A percentile compares a stretch with the other conserved stretches of the same genome.
phyloP scores from a whole-genome alignment of 768 basidiomycete species.

The Tephrocybe sp. region DNA sequence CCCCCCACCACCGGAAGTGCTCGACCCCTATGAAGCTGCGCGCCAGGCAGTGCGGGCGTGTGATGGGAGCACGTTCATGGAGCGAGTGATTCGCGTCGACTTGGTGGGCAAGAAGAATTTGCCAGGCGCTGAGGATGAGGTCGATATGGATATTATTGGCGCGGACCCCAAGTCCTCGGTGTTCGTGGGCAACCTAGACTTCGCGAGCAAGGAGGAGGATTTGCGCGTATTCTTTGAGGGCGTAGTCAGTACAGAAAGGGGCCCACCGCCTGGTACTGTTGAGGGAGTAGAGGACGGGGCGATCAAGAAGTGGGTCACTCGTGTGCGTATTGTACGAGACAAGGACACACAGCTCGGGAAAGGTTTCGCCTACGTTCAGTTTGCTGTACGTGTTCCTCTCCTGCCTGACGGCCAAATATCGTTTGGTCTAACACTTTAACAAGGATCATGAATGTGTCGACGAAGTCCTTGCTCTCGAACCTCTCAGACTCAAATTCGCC shows the following conservation, averaged over 20 bases:
- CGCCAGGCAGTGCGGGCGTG: slow-evolving; percentile 52
- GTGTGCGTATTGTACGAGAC: slow-evolving; percentile 88
- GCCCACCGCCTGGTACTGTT: slow-evolving; percentile 41
- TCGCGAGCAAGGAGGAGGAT: slow-evolving; percentile 89
- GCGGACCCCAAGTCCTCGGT: slow-evolving; percentile 79
- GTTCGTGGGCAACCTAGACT: slow-evolving; percentile 94
- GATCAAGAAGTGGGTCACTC: slow-evolving; percentile 66
- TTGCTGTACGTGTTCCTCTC: slow-evolving; percentile 54
- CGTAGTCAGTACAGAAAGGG: slow-evolving; percentile 68
- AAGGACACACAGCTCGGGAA: slow-evolving; percentile 92
- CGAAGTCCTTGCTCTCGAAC: slow-evolving; percentile 82
- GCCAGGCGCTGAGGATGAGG: slow-evolving; percentile 18
- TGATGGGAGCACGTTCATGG: slow-evolving; percentile 75
- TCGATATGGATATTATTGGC: slow-evolving; percentile 25
- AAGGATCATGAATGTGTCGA: slow-evolving; percentile 95
- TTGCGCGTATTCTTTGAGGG: slow-evolving; percentile 85
- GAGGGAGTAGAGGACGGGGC: slow-evolving; percentile 26
- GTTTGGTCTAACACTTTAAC: neutral
- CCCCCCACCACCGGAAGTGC: slow-evolving; percentile 45
- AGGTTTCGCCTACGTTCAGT: slow-evolving; percentile 93
- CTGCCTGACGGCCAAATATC: too few species aligned
- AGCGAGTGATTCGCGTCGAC: slow-evolving; percentile 80
- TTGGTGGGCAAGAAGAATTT: slow-evolving; percentile 38
- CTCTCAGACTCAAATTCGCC: slow-evolving; percentile 81
- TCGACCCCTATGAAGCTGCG: slow-evolving; percentile 77